Evolutionary conservation across 495 filamentous ascomycete species (phyloP).

Genomic region (Barbatosphaeria neglecta): DNA sequence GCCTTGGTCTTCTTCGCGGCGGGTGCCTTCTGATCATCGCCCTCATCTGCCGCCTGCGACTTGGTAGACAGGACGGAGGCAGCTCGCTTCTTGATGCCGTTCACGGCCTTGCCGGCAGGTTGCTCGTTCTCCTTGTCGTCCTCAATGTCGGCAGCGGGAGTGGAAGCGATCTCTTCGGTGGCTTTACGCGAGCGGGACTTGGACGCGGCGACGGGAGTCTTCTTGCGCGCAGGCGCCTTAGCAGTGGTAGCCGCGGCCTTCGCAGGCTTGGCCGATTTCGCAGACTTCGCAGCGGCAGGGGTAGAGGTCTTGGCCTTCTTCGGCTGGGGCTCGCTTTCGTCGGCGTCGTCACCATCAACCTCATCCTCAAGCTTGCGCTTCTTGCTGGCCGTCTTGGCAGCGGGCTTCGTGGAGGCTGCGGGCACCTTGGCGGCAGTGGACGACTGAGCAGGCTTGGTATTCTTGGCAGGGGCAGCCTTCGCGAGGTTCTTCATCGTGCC

Average conservation of each 20-base stretch:
- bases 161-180: conserved; percentile 17
- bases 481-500: conserved; percentile 5
- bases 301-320: conserved; percentile 17
- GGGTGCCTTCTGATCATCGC: conserved; percentile 2
- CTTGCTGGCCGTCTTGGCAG: conserved; percentile 2
- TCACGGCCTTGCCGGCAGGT: neutral
- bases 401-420: neutral
- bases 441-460: neutral
- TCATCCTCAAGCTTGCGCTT: conserved; percentile 12
- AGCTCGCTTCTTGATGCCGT: neutral
- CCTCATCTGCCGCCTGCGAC: neutral
- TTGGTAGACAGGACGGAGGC: neutral
- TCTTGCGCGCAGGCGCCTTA: conserved; percentile 11
- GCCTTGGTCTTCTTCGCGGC: conserved; percentile 2
- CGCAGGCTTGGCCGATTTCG: conserved; percentile 13
- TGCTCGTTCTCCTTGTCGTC: conserved; percentile 22
- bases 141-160: conserved; percentile 3
- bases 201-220: conserved; percentile 16
- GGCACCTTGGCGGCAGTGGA: neutral
- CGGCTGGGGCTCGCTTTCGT: conserved; percentile 1
- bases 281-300: conserved; percentile 11
- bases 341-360: conserved; percentile 7
- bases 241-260: conserved; percentile 3
- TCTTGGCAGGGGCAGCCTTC: conserved; percentile 4
- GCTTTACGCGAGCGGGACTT: conserved; percentile 14